Evolutionary conservation across 345 rosid genomes (phyloP).

Genomic region (Ailanthus altissimus): DNA sequence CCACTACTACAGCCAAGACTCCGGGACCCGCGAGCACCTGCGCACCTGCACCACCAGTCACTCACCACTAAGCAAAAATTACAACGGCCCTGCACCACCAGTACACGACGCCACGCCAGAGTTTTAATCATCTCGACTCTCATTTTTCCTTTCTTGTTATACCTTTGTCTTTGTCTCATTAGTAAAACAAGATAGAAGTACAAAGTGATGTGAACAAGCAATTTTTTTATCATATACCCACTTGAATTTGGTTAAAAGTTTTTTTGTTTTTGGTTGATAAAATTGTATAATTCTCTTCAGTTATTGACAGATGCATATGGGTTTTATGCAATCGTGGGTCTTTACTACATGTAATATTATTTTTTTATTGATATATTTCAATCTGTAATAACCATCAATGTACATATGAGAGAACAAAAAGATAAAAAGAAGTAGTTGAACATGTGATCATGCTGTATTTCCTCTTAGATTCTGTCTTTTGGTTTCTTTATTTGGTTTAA

Average conservation of each 20-base stretch:
- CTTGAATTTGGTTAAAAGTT: conserved; percentile 32
- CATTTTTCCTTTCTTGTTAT: no score
- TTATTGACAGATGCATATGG: conserved; percentile 52
- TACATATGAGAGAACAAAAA: conserved; percentile 26
- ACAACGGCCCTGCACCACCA: no score
- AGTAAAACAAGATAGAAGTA: no score
- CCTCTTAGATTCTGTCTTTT: conserved; percentile 11
- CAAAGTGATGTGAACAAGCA: background rate
- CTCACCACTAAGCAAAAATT: no score
- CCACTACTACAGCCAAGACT: no score
- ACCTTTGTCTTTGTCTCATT: no score
- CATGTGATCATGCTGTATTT: conserved; percentile 18
- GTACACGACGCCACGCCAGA: no score
- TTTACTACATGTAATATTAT: conserved; percentile 42
- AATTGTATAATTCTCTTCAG: conserved; percentile 29
- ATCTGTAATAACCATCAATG: conserved; percentile 46
- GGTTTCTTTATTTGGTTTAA: conserved; percentile 23
- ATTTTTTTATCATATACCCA: conserved; percentile 37
- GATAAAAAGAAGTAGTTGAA: conserved; percentile 18
- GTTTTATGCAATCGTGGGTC: conserved; percentile 42
- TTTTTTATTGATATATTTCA: conserved; percentile 30
- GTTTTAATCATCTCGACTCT: no score
- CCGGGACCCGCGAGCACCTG: no score
- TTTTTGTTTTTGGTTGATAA: conserved; percentile 26
- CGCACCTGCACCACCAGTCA: no score